Evolutionary conservation across 805 yeast species (phyloP).

Genomic region (Kodamaea fukazawae): DNA sequence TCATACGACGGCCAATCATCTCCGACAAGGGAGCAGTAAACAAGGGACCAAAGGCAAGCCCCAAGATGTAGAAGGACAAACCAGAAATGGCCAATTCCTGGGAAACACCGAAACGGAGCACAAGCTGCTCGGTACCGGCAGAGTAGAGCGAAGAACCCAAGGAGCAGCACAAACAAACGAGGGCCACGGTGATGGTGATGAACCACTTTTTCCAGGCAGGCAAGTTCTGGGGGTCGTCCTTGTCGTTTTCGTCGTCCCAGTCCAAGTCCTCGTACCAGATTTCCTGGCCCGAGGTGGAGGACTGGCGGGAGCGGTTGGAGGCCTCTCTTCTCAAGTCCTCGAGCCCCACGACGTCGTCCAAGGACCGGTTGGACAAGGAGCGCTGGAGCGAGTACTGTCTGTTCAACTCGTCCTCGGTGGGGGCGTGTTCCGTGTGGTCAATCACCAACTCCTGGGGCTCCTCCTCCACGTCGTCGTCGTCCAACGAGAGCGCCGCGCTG

Average conservation of each 20-base stretch:
- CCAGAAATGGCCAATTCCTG: slow-evolving; percentile 66
- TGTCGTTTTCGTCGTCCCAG: slow-evolving; percentile 66
- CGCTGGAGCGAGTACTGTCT: slow-evolving; percentile 19
- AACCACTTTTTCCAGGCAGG: slow-evolving; percentile 60
- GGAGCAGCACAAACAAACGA: slow-evolving; percentile 64
- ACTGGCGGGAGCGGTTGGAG: background rate
- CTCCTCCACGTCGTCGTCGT: background rate
- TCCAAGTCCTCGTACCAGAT: slow-evolving; percentile 21
- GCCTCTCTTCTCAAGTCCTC: slow-evolving; percentile 12
- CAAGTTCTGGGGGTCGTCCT: slow-evolving; percentile 70
- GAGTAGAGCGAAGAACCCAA: slow-evolving; percentile 75
- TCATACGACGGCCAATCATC: slow-evolving; percentile 61
- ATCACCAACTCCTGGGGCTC: slow-evolving; percentile 1
- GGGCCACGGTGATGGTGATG: slow-evolving; percentile 62
- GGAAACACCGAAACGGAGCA: slow-evolving; percentile 47
- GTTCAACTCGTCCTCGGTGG: slow-evolving; percentile 14
- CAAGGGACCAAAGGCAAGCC: slow-evolving; percentile 70
- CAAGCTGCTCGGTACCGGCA: slow-evolving; percentile 58
- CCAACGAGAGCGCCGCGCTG: slow-evolving; percentile 1
- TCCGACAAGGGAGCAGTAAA: slow-evolving; percentile 73
- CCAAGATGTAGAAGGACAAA: slow-evolving; percentile 64
- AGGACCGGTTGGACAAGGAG: slow-evolving; percentile 16
- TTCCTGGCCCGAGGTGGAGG: background rate
- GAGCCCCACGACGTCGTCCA: slow-evolving; percentile 16
- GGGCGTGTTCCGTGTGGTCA: background rate